Evolutionary conservation across 2,329 filamentous ascomycete species (phyloP), one percentile per base, ranked within the genome.

Genomic region (Colletotrichum orchidophilum): DNA sequence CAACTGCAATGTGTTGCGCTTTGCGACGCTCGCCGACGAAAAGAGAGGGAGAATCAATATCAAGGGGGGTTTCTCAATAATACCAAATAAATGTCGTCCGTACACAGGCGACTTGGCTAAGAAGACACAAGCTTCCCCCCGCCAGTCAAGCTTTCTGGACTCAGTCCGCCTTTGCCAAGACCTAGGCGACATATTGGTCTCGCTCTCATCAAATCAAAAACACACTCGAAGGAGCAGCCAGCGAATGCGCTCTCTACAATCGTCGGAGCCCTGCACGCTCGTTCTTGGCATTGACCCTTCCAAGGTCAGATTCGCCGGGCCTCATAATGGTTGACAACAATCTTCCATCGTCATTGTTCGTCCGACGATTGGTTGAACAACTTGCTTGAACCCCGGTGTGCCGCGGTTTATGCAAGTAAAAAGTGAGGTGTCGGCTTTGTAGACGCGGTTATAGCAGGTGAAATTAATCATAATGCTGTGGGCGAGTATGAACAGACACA

Each of bases 81-180:
- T 24, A 52, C 35, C 49, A 64, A 60, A 71, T n/a, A 21, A 24
- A 29, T n/a, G 33, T 57, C 18, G 31, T 57, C 26, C 21, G n/a
- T 29, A 35, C 18, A 12, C n/a, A 54, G 24, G 12, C n/a, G 21
- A 46, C 27, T 24, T 63, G 64, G 65, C 64, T 53, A 63, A 59
- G 65, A 59, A 33, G 50, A 59, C 35, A 69, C 69, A 69, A 69
- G 69, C 69, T 69, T 71, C 65, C n/a, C 59, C 53, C 58, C 42
- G 53, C 49, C 52, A 31, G 31, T 62, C 69, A 71, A 71, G 69
- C 69, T 71, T 67, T 69, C n/a, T 49, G 54, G 58, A 33, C 69
- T 60, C 69, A 63, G 65, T 53, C 65, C 69, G 69, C 69, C 21
- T 71, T 71, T 59, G 64, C 69, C 69, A 71, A 71, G 69, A 61